Percentiles rank a stretch among this genome's conserved stretches.
phyloP scores from a whole-genome alignment of 1,139 yeast genomes.

The Torulaspora globosa region DNA sequence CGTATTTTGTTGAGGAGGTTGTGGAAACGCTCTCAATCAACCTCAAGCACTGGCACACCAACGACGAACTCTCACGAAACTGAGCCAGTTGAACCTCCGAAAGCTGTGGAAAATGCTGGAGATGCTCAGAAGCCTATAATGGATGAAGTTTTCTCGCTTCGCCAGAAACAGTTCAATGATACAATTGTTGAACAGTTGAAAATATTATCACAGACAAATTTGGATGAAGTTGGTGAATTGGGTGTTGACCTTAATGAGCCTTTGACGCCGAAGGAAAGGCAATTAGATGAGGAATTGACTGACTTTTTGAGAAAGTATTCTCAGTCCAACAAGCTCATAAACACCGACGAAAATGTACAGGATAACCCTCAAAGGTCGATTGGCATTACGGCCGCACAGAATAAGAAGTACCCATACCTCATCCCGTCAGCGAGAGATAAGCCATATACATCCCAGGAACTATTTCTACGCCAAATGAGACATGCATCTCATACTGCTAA shows the following conservation, averaged over 20 bases:
- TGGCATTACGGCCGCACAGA: conserved; percentile 9
- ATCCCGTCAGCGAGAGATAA: conserved; percentile 39
- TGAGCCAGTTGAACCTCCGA: neutral
- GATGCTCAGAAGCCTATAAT: conserved; percentile 1
- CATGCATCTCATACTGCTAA: conserved; percentile 45
- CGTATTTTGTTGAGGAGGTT: conserved; percentile 5
- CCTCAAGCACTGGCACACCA: neutral
- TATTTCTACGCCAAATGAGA: conserved; percentile 64
- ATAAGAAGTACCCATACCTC: conserved; percentile 35
- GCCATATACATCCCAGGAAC: conserved; percentile 70
- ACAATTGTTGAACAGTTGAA: conserved; percentile 24
- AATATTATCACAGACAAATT: conserved; percentile 23
- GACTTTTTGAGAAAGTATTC: conserved; percentile 31
- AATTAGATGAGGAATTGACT: conserved; percentile 32
- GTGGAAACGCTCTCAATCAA: conserved; percentile 10
- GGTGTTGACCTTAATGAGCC: conserved; percentile 17
- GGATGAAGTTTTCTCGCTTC: conserved; percentile 23
- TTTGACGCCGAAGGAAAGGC: conserved; percentile 31
- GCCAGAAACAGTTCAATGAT: conserved; percentile 31
- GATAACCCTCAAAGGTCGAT: conserved; percentile 9
- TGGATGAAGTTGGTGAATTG: conserved; percentile 19
- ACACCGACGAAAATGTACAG: conserved; percentile 15
- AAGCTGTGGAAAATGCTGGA: neutral
- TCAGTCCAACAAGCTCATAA: conserved; percentile 23
- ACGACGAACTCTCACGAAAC: neutral